Evolutionary conservation across 164 flowering plant species (phyloP).

Genomic region (Taxillus chinensis): DNA sequence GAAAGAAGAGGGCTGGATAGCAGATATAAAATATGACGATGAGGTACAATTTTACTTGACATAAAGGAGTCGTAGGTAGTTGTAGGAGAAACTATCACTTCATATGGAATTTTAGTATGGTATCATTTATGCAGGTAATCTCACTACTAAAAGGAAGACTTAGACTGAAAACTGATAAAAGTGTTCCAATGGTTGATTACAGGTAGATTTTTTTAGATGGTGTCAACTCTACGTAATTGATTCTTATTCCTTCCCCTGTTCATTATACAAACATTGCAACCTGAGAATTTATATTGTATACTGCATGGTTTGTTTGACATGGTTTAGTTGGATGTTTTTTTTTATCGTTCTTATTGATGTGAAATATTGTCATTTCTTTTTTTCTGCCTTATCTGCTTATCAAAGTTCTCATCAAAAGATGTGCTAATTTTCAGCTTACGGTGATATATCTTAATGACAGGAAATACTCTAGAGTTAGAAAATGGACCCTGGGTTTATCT

Average conservation of each 20-base stretch:
- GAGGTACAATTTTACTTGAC: conserved; percentile 41
- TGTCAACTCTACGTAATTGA: background rate
- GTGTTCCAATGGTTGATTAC: conserved; percentile 61
- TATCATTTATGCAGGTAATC: conserved; percentile 40
- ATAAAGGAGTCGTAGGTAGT: background rate
- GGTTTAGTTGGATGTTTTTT: no score
- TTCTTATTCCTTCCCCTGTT: background rate
- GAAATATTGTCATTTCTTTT: no score
- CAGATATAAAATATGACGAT: conserved; percentile 68
- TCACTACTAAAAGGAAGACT: conserved; percentile 59
- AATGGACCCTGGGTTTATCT: conserved; percentile 80
- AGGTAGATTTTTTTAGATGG: conserved; percentile 28
- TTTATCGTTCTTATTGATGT: no score
- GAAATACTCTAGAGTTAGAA: conserved; percentile 68
- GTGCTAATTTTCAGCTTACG: background rate
- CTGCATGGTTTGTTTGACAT: no score
- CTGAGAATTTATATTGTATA: no score
- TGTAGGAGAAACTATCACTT: background rate
- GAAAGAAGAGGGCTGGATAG: conserved; percentile 78
- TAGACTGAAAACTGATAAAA: conserved; percentile 43
- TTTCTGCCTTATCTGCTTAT: background rate
- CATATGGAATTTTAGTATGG: background rate
- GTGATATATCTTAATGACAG: conserved; percentile 25
- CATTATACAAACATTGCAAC: no score
- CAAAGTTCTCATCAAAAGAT: background rate